Percentiles rank a stretch among this genome's conserved stretches.
Evolutionary conservation across 73 alveolate species (phyloP).

Genomic region (Stentor coeruleus): DNA sequence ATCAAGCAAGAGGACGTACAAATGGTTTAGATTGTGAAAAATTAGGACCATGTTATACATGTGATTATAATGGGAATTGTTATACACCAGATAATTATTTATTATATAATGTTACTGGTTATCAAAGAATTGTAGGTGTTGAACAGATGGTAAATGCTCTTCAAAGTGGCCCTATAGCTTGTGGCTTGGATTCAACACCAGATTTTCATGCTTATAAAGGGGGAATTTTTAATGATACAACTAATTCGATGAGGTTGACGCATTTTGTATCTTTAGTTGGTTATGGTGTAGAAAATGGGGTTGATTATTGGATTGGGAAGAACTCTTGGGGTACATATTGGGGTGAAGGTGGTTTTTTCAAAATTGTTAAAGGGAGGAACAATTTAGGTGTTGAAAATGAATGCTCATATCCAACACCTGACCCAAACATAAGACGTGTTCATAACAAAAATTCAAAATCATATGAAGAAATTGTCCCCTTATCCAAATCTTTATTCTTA

Average conservation of each 20-base stretch:
- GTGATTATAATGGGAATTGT: constrained; percentile 55
- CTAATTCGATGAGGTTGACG: constrained; percentile 33
- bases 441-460: neutral
- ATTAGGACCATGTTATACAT: constrained; percentile 53
- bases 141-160: constrained; percentile 79
- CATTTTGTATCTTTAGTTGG: constrained; percentile 86
- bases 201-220: constrained; percentile 59
- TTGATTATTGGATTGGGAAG: constrained; percentile 76
- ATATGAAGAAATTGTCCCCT: neutral
- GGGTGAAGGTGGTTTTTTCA: constrained; percentile 93
- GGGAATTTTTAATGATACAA: constrained; percentile 64
- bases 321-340: constrained; percentile 92
- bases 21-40: constrained; percentile 62
- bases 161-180: constrained; percentile 90
- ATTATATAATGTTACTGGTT: constrained; percentile 50
- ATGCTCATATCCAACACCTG: constrained; percentile 49
- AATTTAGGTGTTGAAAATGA: constrained; percentile 50
- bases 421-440: constrained; percentile 40
- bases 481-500: neutral
- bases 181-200: constrained; percentile 65
- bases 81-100: constrained; percentile 49
- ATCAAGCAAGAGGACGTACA: constrained; percentile 57
- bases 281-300: constrained; percentile 76
- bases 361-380: constrained; percentile 70
- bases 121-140: constrained; percentile 65